Evolutionary conservation across 2,329 filamentous ascomycete species (phyloP), one percentile per base, ranked within the genome.

Genomic region (Teratosphaeria zuluensis): DNA sequence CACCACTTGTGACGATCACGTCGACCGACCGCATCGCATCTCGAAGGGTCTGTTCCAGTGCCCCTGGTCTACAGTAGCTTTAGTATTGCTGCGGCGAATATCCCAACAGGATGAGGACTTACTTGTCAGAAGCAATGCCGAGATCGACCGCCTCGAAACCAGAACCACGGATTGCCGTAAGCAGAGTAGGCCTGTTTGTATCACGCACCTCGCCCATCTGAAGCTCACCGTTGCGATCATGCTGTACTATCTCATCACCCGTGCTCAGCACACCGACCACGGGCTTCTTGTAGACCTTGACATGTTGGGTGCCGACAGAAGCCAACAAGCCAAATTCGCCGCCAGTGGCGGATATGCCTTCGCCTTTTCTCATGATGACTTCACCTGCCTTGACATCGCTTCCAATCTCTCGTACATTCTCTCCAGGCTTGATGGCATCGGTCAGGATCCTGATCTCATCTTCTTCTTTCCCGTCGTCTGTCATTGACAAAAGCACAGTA

Each of bases 251-350:
- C 73, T 99, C 94, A 69, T 99, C 92, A 24, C 94, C 94, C 0
- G 94, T 99, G 56, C 92, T 96, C 19, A 99, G 75, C 1, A 99
- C 85, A 4, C 92, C 94, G 7, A 99, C 80, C 8, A 89, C 76
- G 0, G 94, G 92, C 57, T 85, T 85, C 54, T 81, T 83, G 74
- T 88, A 96, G 6, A 92, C 81, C 14, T 80, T 80, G 4, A 95
- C 87, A 55, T 86, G 79, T 9, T 77, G 76, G 1, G 86, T 85
- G 5, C 94, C 94, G 0, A 94, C 89, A 0, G 92, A 90, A 1
- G 92, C 90, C 1, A 99, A 80, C 0, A 97, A 78, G 0, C 94
- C 94, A 30, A 99, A 86, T 68, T 99, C 94, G 54, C 94, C 94
- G 16, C 94, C 94, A 0, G 92, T 82, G 0, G 88, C 84, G 5